Percentiles rank a stretch among this genome's conserved stretches.
Evolutionary conservation across 2,329 filamentous ascomycete genomes (phyloP).

Genomic region (Colletotrichum tamarilloi): DNA sequence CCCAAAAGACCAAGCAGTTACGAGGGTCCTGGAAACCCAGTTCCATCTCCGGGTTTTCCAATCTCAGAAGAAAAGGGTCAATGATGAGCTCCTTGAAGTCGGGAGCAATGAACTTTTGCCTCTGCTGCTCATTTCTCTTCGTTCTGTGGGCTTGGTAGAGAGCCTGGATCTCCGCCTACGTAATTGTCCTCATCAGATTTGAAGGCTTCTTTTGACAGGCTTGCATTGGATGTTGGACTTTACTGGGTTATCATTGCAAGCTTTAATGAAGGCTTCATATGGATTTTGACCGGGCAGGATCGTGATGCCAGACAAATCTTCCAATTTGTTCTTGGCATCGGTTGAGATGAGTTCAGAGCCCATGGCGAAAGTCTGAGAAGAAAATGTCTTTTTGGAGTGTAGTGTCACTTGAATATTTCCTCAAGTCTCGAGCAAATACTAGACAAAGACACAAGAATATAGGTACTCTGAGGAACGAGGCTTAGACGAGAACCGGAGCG

Average conservation of each 20-base stretch:
- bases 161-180: conserved; percentile 73
- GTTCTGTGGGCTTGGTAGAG: conserved; percentile 80
- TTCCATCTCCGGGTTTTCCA: conserved; percentile 72
- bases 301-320: conserved; percentile 64
- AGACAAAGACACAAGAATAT: not conserved
- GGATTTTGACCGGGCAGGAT: conserved; percentile 73
- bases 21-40: conserved; percentile 79
- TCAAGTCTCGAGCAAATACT: too few relatives aligned
- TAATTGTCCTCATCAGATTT: not conserved
- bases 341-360: conserved; percentile 49
- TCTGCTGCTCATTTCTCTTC: conserved; percentile 81
- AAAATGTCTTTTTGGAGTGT: not conserved
- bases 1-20: conserved; percentile 90
- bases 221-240: conserved; percentile 40
- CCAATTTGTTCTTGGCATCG: conserved; percentile 61
- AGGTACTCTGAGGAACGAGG: not conserved
- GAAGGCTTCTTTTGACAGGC: too few relatives aligned
- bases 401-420: not conserved
- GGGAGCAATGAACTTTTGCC: conserved; percentile 74
- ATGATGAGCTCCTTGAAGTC: conserved; percentile 78
- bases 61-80: conserved; percentile 78
- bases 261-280: conserved; percentile 78
- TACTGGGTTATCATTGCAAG: conserved; percentile 76
- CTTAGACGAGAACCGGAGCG: not conserved
- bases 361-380: conserved; percentile 41